These are phyloP conservation scores for Actinomortierella ambigua DNA, from an alignment of 371 early-diverging fungal genomes.

Conservation along the genomic window DNA sequence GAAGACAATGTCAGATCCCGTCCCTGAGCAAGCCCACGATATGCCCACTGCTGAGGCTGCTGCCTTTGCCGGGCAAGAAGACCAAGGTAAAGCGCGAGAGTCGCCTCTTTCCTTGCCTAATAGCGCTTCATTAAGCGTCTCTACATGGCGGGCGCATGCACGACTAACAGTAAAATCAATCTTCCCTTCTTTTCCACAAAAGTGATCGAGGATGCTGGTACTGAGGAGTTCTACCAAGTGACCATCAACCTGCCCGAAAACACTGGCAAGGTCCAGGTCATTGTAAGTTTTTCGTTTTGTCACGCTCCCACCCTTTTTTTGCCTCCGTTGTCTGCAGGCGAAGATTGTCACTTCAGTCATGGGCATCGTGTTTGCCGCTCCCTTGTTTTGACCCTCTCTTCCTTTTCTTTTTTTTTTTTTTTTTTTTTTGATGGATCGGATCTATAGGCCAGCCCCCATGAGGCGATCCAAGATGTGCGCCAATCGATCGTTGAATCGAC, in stretches of 20 bases:
- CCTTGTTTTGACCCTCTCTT: too few relatives aligned
- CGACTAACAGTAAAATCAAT: neutral
- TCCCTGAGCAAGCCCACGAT: constrained; percentile 21
- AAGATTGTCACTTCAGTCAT: neutral
- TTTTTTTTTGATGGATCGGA: neutral
- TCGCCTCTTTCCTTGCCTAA: neutral
- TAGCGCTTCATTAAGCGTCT: too few relatives aligned
- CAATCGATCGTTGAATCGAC: constrained; percentile 87
- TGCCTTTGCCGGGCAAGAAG: constrained; percentile 32
- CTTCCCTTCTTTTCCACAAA: neutral
- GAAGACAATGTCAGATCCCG: constrained; percentile 28
- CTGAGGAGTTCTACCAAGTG: constrained; percentile 63
- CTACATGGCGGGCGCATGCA: neutral
- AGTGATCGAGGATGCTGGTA: constrained; percentile 47
- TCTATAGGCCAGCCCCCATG: constrained; percentile 69
- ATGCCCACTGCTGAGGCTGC: constrained; percentile 29
- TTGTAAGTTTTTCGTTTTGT: constrained; percentile 46
- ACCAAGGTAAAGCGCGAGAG: constrained; percentile 23
- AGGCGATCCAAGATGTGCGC: constrained; percentile 86
- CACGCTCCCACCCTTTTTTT: neutral
- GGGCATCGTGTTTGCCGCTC: neutral
- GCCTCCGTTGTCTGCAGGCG: neutral
- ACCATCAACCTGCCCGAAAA: constrained; percentile 63
- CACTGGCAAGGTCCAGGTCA: constrained; percentile 55
- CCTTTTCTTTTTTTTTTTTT: neutral